These are phyloP conservation scores for Bisporella sp. DNA, from an alignment of 2,329 filamentous ascomycete species.

Conservation along the genomic window DNA sequence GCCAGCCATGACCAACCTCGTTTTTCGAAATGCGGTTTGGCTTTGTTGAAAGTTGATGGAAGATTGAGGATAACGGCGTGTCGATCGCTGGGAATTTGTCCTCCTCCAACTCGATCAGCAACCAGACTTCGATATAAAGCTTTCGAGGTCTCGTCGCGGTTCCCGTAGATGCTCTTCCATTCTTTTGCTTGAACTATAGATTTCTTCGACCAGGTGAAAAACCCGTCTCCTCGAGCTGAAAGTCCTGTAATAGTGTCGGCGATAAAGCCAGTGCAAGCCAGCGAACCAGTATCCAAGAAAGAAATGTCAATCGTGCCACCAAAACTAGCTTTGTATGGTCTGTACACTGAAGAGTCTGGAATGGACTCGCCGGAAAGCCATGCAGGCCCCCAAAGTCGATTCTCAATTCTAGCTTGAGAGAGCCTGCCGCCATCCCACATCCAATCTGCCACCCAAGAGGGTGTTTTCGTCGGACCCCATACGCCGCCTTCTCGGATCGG, in stretches of 20 bases:
- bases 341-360: not conserved
- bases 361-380: not conserved
- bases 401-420: conserved; percentile 1
- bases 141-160: not conserved
- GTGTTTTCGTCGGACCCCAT: conserved; percentile 3
- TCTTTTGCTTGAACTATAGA: conserved; percentile 6
- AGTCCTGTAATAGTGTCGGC: conserved; percentile 9
- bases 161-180: conserved; percentile 4
- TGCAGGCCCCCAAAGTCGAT: conserved; percentile 6
- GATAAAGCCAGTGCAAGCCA: conserved; percentile 10
- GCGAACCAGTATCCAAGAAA: conserved; percentile 5
- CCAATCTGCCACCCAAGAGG: conserved; percentile 14
- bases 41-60: conserved; percentile 3
- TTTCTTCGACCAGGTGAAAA: conserved; percentile 6
- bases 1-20: conserved; percentile 9
- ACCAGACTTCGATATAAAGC: conserved; percentile 10
- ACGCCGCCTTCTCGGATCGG: conserved; percentile 10
- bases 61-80: conserved; percentile 6
- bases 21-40: conserved; percentile 2
- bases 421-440: conserved; percentile 6
- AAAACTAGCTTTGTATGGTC: conserved; percentile 6
- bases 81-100: not conserved
- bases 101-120: conserved; percentile 5
- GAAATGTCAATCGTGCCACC: not conserved
- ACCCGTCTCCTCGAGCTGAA: conserved; percentile 6